Conservation (phyloP, 2,329 filamentous ascomycete species). For the Fusarium armeniacum region DNA sequence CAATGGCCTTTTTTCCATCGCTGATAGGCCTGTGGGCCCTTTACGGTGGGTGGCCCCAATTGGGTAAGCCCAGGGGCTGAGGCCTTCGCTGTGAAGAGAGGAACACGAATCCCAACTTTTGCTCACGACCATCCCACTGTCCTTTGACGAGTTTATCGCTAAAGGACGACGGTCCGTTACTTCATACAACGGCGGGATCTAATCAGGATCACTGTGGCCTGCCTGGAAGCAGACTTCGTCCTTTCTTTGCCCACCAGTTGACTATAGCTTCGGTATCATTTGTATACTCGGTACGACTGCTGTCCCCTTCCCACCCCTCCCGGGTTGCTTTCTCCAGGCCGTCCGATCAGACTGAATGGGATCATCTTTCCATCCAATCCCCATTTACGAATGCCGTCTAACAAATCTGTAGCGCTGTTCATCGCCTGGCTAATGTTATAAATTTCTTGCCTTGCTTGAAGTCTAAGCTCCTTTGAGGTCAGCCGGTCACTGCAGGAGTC, state of each 20-base stretch:
- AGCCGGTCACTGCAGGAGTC: constrained; percentile 86
- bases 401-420: constrained; percentile 44
- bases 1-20: constrained; percentile 18
- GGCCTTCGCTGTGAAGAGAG: constrained; percentile 35
- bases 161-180: constrained; percentile 52
- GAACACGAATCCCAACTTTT: constrained; percentile 44
- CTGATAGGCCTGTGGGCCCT: constrained; percentile 30
- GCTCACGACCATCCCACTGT: constrained; percentile 40
- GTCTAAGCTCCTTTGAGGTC: constrained; percentile 79
- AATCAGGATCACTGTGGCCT: constrained; percentile 52
- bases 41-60: constrained; percentile 30
- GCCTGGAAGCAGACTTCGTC: constrained; percentile 58
- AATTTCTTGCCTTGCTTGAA: constrained; percentile 49
- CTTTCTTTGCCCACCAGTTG: constrained; percentile 50
- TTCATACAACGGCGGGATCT: constrained; percentile 49
- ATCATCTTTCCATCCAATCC: constrained; percentile 11
- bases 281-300: constrained; percentile 48
- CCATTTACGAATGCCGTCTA: constrained; percentile 28
- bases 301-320: constrained; percentile 16
- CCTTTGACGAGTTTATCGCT: constrained; percentile 44
- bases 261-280: constrained; percentile 39
- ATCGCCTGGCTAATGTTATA: constrained; percentile 54
- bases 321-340: constrained; percentile 35
- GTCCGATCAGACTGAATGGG: constrained; percentile 26
- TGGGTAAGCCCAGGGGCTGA: constrained; percentile 51